Evolutionary conservation across 2,329 filamentous ascomycete species (phyloP).

Genomic region (Colletotrichum tropicicola): DNA sequence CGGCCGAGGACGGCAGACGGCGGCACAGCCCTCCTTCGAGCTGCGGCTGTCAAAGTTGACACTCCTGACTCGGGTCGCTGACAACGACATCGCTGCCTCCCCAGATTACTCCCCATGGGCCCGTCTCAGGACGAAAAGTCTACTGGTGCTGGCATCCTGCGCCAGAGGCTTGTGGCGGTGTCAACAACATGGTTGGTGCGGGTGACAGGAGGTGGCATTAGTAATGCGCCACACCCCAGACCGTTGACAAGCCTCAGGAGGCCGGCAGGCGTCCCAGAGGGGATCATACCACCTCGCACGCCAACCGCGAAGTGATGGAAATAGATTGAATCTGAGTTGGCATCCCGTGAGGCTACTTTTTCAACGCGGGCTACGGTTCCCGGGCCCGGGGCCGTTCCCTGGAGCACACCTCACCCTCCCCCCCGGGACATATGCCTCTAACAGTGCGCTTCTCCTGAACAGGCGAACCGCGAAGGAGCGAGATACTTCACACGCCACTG

Average conservation of each 20-base stretch:
- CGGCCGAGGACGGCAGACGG: neutral
- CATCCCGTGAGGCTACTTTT: neutral
- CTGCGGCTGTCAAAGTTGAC: too few relatives aligned
- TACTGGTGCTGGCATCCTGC: neutral
- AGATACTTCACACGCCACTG: slow-evolving; percentile 3
- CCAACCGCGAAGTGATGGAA: neutral
- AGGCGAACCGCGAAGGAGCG: neutral
- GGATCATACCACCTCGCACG: neutral
- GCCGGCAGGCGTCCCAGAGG: neutral
- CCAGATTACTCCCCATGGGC: neutral
- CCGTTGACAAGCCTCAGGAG: slow-evolving; percentile 12
- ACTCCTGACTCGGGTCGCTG: slow-evolving; percentile 10
- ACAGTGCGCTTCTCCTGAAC: slow-evolving; percentile 1
- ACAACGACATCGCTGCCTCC: slow-evolving; percentile 6
- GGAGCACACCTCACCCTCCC: neutral
- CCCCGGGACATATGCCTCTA: neutral
- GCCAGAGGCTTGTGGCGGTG: neutral
- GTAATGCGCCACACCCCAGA: slow-evolving; percentile 20
- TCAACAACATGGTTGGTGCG: slow-evolving; percentile 10
- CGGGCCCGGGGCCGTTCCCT: neutral
- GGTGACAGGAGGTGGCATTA: slow-evolving; percentile 13
- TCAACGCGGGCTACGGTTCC: neutral
- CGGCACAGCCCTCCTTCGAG: too few relatives aligned
- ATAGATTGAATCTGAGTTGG: neutral
- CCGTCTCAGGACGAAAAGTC: slow-evolving; percentile 6